phyloP scores from a whole-genome alignment of 2,329 filamentous ascomycete species.

The Pseudogymnoascus sp. region DNA sequence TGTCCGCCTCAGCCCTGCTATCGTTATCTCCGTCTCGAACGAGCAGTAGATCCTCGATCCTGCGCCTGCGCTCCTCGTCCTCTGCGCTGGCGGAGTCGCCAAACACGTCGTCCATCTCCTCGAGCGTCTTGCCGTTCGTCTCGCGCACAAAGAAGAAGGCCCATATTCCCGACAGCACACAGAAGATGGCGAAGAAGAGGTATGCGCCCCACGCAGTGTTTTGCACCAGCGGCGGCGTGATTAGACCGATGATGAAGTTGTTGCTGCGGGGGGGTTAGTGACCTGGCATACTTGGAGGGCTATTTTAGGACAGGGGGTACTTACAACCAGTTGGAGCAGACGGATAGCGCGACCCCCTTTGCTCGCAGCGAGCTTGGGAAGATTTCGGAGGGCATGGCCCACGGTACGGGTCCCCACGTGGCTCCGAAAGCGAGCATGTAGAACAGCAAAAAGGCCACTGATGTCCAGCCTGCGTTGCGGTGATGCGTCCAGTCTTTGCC shows the following conservation, averaged over 20 bases:
- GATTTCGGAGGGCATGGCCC: conserved; percentile 48
- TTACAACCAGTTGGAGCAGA: conserved; percentile 52
- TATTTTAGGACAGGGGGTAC: neutral
- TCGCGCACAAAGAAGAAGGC: conserved; percentile 48
- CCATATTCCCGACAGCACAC: conserved; percentile 40
- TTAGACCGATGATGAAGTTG: conserved; percentile 46
- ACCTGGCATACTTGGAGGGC: neutral
- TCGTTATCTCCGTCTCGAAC: neutral
- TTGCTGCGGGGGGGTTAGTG: neutral
- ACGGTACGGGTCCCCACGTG: conserved; percentile 22
- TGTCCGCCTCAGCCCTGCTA: neutral
- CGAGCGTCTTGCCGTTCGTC: conserved; percentile 45
- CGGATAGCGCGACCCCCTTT: conserved; percentile 58
- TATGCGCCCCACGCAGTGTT: conserved; percentile 50
- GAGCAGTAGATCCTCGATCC: neutral
- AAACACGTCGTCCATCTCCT: conserved; percentile 42
- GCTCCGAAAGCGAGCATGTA: conserved; percentile 52
- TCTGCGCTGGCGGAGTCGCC: conserved; percentile 13
- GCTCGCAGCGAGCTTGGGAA: conserved; percentile 52
- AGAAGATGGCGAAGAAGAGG: conserved; percentile 47
- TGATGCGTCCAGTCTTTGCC: conserved; percentile 43
- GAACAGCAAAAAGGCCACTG: conserved; percentile 47
- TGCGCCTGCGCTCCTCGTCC: conserved; percentile 7
- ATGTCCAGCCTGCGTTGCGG: conserved; percentile 43
- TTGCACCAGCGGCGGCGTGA: conserved; percentile 55